Base-by-base conservation (phyloP, 2,329 filamentous ascomycete species). In the Aspergillus persii region DNA sequence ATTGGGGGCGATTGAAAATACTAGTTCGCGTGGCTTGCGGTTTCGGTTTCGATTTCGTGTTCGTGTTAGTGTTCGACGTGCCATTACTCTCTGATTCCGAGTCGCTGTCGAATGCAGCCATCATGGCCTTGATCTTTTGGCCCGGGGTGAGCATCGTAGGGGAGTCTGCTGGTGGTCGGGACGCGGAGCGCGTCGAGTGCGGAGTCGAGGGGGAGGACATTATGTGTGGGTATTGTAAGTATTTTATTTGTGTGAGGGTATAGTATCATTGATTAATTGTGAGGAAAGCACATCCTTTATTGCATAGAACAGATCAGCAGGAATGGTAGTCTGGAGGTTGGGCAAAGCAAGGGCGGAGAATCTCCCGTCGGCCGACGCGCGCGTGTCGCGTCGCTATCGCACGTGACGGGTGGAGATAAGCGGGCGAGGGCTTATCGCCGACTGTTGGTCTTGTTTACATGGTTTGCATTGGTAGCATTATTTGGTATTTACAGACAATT, bases 121-220 rank as follows among this genome's bases (percentile, higher is more conserved):
- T 72, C 67, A 83, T 75, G 7, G 79, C 80, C 61, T 77, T 78
- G 52, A 83, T 77, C 65, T 82, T 83, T 57, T 73, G 74, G 53
- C 77, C 74, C 4, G 79, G 79, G 0, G 78, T 78, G 51, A 79
- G 69, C 53, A 77, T 69, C n/a, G 61, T 66, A 2, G 74, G 72
- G 0, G 74, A 75, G 41, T 63, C 62, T 23, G 64, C 62, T 23
- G 64, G 63, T 3, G 61, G 55, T 11, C 68, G 61, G 26, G 73
- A 71, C 65, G 64, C 64, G 63, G 68, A 68, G 56, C 73, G 72
- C 68, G 70, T 68, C 63, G 71, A 68, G 23, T 66, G 71, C 31
- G 73, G 72, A 15, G 73, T 74, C 23, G 71, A 73, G 9, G 69
- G 68, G 9, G 68, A 61, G 11, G 72, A 73, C 71, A 74, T 74